Base-by-base conservation (phyloP, 805 yeast genomes). In the Kodamaea jinghongensis region DNA sequence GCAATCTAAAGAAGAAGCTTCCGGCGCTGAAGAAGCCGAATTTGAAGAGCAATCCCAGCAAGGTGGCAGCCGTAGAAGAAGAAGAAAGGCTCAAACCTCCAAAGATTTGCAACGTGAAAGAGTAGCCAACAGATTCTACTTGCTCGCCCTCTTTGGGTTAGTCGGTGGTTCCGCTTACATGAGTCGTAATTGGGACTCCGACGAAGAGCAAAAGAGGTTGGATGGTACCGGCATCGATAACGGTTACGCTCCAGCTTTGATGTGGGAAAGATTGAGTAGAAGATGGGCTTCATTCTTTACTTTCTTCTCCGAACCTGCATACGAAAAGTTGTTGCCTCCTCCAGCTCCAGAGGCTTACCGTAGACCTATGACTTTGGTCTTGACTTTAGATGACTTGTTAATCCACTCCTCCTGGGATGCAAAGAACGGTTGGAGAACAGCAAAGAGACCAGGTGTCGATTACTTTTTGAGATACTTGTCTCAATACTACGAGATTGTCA, bases 401-500 rank as follows among this genome's bases (percentile, higher is more conserved):
- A 79, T 91, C 42, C 96, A 93, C 61, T 81, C 95, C 28, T 86
- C 84, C 47, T 93, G 99, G 99, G 78, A 86, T 42, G 79, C 87
- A 50, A 80, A 86, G 63, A 75, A 79, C 58, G 99, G 99, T 39
- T 93, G 99, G 99, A 83, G 93, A 69, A 91, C 97, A 11, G 98
- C 96, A 22, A 93, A 93, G 73, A 87, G 99, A 71, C 98, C 99
- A 25, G 99, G 99, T 47, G 81, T 88, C 45, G 99, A 95, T 64
- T 93, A 93, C 71, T 93, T 93, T 68, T 70, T 93, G 59, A 96
- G 95, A 20, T 93, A 93, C 65, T 71, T 93, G 52, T 86, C 96
- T 6, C 96, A 87, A 67, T 91, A 89, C 71, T 93, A 91, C 65
- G 99, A 93, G 70, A 83, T 93, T 59, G 98, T 93, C 38, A 69